Base-by-base conservation (phyloP, 2,329 filamentous ascomycete species). In the Beauveria pseudobassiana region DNA sequence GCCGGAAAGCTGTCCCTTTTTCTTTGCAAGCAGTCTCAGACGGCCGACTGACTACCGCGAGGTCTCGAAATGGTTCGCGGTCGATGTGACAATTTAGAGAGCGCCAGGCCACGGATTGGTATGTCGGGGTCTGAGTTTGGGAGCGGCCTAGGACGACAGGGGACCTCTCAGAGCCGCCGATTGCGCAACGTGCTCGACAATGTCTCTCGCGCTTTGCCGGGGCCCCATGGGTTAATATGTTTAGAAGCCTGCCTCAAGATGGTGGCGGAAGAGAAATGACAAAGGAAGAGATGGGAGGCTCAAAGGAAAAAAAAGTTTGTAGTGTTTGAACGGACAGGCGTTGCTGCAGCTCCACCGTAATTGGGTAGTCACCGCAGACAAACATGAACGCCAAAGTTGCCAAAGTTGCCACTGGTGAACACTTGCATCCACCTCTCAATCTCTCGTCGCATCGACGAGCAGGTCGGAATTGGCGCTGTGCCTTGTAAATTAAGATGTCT, bases 41-140 rank as follows among this genome's bases (percentile, higher is more conserved):
- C 43, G 43, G 30, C 43, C 28, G n/a, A 16, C 5, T 28, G 28
- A 14, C 22, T 9, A 12, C 16, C 16, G 28, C 38, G 54, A 40
- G 43, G 54, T 45, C 22, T 30, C 26, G 34, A 14, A 46, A 3
- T 56, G 34, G 42, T 26, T 18, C 52, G 38, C 14, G 34, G 34
- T 55, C 52, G 40, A 30, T 52, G 50, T 18, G 22, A 42, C n/a
- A 24, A 20, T 58, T 18, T 7, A 16, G 16, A n/a, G 42, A 24
- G 9, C 28, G 30, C 6, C 10, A 54, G 58, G 58, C 58, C 58
- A 61, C 49, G n/a, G 58, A 45, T 50, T 61, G 58, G 58, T 40
- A 61, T 61, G 58, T 42, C 42, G 30, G 28, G 40, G 58, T 53
- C 50, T 59, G 58, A 54, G 40, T 10, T 9, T 40, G 10, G 40